These are phyloP conservation scores for Ceratocystis colombiana DNA, from an alignment of 2,329 filamentous ascomycete genomes.

Conservation along the genomic window DNA sequence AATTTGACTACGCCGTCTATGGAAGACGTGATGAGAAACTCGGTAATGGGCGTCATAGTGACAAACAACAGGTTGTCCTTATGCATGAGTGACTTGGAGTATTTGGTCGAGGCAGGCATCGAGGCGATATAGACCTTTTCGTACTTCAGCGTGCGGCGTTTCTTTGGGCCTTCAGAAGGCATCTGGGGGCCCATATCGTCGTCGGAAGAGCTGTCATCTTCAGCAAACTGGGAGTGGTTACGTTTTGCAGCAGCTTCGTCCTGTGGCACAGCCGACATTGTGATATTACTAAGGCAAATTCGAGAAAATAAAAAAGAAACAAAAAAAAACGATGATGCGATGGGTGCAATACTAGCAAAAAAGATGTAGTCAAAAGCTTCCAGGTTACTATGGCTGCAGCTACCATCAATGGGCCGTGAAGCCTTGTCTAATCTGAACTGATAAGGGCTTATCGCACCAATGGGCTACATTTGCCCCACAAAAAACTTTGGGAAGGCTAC, in stretches of 20 bases:
- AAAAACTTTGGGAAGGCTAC: conserved; percentile 24
- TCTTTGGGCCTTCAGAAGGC: conserved; percentile 70
- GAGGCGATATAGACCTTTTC: conserved; percentile 92
- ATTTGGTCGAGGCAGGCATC: conserved; percentile 67
- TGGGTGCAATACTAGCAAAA: background rate
- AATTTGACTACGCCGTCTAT: conserved; percentile 97
- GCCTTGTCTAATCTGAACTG: conserved; percentile 3
- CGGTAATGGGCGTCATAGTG: conserved; percentile 79
- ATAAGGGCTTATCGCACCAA: conserved; percentile 25
- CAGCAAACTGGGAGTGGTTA: conserved; percentile 43
- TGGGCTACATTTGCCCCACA: conserved; percentile 6
- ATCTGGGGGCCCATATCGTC: conserved; percentile 92
- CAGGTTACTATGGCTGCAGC: conserved; percentile 15
- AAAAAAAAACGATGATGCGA: background rate
- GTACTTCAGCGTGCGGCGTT: conserved; percentile 79
- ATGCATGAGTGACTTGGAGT: conserved; percentile 97
- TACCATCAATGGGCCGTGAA: conserved; percentile 10
- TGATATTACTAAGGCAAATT: background rate
- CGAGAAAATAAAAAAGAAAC: background rate
- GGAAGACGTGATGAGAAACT: conserved; percentile 91
- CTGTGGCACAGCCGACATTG: conserved; percentile 17
- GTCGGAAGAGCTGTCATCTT: conserved; percentile 58
- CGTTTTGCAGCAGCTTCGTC: conserved; percentile 34
- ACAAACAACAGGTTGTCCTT: conserved; percentile 85
- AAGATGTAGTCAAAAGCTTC: conserved; percentile 1